Base-by-base conservation (phyloP, 2,329 filamentous ascomycete genomes). In the Zymoseptoria pseudotritici region DNA sequence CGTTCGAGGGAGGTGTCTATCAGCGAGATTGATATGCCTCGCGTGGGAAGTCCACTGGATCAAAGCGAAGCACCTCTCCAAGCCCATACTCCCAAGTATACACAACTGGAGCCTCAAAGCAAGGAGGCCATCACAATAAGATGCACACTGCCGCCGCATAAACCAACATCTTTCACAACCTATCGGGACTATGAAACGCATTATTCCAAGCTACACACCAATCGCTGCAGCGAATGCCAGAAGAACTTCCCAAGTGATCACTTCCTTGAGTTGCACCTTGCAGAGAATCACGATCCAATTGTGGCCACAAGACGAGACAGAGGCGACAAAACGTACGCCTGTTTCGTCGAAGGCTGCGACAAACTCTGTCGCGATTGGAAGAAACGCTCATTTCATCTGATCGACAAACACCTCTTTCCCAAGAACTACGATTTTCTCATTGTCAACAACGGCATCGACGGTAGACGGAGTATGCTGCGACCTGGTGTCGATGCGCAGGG, bases 321-420 rank as follows among this genome's bases (percentile, higher is more conserved):
- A 67, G 94, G 92, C 51, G 91, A 96, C 71, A 92, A 91, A 70
- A 97, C 89, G 86, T 97, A 88, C 75, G 86, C 85, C 4, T 99
- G 94, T 76, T 95, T 97, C 69, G 86, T 97, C 6, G 89, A 96
- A 70, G 86, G 82, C 54, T 99, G 94, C 74, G 90, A 94, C 61
- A 84, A 89, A 65, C 86, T 91, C 72, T 97, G 92, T 76, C 85
- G 84, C 58, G 91, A 89, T 3, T 86, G 88, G 29, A 86, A 90
- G 69, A 97, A 96, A 75, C 84, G 94, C 52, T 83, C 90, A 36
- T 84, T 90, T 72, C 93, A 99, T 78, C 80, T 96, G 65, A 90
- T 96, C 66, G 92, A 96, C 78, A 97, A 96, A 77, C 94, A 99
- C 75, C 83, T 87, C 76, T 99, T 94, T 71, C 93, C 92, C 1